A percentile compares a stretch with the other conserved stretches of the same genome.
Conservation (phyloP, 768 basidiomycete species). For the Asterophora parasitica region DNA sequence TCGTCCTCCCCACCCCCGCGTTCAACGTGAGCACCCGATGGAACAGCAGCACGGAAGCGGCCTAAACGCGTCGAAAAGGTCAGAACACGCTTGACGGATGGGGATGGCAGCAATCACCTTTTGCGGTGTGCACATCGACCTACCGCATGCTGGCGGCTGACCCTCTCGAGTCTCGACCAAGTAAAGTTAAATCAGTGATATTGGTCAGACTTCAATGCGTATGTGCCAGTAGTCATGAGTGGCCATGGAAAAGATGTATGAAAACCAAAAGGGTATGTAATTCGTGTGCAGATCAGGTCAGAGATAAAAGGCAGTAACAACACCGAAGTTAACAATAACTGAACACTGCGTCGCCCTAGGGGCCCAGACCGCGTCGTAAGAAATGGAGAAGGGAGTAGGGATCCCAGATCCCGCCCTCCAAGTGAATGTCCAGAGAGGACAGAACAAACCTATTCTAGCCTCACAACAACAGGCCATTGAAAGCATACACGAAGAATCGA, state of each 20-base stretch:
- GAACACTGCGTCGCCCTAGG: not conserved
- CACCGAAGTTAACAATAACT: not conserved
- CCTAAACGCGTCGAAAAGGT: conserved; percentile 42
- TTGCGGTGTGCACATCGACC: conserved; percentile 83
- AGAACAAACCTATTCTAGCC: not conserved
- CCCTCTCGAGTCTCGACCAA: too few relatives aligned
- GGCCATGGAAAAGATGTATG: too few relatives aligned
- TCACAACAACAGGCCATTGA: not conserved
- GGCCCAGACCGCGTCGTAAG: not conserved
- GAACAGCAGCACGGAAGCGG: conserved; percentile 90
- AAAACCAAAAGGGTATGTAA: too few relatives aligned
- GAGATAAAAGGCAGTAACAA: conserved; percentile 1
- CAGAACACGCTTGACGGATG: not conserved
- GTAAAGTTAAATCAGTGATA: too few relatives aligned
- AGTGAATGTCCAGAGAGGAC: not conserved
- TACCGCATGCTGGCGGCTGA: too few relatives aligned
- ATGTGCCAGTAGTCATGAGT: too few relatives aligned
- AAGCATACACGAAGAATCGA: conserved; percentile 6
- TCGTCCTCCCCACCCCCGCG: conserved; percentile 84
- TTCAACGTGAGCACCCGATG: conserved; percentile 99
- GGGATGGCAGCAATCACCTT: conserved; percentile 48
- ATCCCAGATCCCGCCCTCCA: conserved; percentile 7
- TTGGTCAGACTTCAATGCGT: too few relatives aligned
- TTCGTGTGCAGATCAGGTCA: too few relatives aligned
- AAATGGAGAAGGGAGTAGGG: conserved; percentile 3